Evolutionary conservation across 2,329 filamentous ascomycete genomes (phyloP), one percentile per base, ranked within the genome.

Genomic region (Colletotrichum sidae): DNA sequence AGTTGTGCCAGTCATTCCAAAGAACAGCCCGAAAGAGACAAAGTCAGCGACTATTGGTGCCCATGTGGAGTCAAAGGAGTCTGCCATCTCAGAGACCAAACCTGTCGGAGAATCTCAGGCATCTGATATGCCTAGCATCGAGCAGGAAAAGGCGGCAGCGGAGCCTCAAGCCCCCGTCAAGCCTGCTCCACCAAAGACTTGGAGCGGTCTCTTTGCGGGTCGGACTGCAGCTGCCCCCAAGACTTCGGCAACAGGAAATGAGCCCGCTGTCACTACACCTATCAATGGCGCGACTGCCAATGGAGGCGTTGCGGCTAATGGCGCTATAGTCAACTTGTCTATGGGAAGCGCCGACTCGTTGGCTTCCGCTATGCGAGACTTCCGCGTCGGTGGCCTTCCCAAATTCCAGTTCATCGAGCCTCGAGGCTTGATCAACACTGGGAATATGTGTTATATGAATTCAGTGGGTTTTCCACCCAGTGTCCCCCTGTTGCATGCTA

Each of bases 371-470:
- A 84, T 99, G 56, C 86, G 86, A 54, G 86, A 88, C 35, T 96
- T 94, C 76, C 87, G 86, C 57, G 88, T 94, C 33, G 85, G 88
- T 62, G 83, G 84, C 42, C 84, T 85, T 42, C 81, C 86, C 38
- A 92, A 91, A 72, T 82, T 95, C 70, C 84, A 91, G 15, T 97
- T 97, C 74, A 85, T 99, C 55, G 93, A 98, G 79, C 96, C 96
- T 55, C 88, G 95, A 70, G 96, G 96, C 53, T 86, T 99, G 74
- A 92, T 97, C 70, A 99, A 99, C 79, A 96, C 95, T 45, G 96
- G 96, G 54, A 98, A 99, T 76, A 96, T 98, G 92, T 99, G 96
- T 80, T 99, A 99, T 80, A 98, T 99, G 96, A 99, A 98, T 83
- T 97, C 96, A 69, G 95, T 97, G 85, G 81, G 92, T 81, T 8